A percentile compares a stretch with the other conserved stretches of the same genome.
Conservation (phyloP, 352 stramenopile genomes). For the Globisporangium alternatum region DNA sequence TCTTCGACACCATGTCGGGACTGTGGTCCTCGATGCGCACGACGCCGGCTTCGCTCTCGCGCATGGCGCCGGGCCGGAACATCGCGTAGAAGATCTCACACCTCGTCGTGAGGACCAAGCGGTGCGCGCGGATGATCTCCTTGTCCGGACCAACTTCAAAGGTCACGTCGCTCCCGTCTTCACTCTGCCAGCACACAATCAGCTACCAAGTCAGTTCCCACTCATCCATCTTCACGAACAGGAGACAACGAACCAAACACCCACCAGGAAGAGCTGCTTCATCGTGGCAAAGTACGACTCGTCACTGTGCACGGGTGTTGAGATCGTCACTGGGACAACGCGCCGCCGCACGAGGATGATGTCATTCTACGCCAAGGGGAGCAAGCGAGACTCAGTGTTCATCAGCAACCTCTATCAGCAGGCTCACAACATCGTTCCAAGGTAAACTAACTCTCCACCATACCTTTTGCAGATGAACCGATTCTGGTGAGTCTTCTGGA, state of each 20-base stretch:
- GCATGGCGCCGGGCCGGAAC: conserved; percentile 84
- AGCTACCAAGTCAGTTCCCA: neutral
- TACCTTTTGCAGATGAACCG: conserved; percentile 83
- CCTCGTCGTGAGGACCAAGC: conserved; percentile 73
- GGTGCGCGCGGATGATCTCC: conserved; percentile 62
- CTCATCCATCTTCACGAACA: neutral
- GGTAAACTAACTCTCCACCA: neutral
- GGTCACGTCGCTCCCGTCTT: conserved; percentile 61
- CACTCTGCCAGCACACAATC: conserved; percentile 31
- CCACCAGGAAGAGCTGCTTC: conserved; percentile 65
- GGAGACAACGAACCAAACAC: neutral
- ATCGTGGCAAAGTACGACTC: conserved; percentile 79
- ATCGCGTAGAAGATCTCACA: conserved; percentile 90
- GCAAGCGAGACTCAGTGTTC: conserved; percentile 6
- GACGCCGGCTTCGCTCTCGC: conserved; percentile 77
- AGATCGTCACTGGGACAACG: conserved; percentile 32
- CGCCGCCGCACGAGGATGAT: conserved; percentile 80
- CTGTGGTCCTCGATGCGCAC: conserved; percentile 81
- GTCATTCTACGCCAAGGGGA: conserved; percentile 52
- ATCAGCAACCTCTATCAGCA: conserved; percentile 13
- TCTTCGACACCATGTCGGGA: conserved; percentile 84
- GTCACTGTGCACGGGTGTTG: conserved; percentile 50
- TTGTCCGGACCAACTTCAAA: conserved; percentile 67
- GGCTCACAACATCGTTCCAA: neutral
- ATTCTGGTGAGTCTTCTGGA: conserved; percentile 81